phyloP scores from a whole-genome alignment of 1,139 yeast genomes.

The Magnusiomyces paraingens region DNA sequence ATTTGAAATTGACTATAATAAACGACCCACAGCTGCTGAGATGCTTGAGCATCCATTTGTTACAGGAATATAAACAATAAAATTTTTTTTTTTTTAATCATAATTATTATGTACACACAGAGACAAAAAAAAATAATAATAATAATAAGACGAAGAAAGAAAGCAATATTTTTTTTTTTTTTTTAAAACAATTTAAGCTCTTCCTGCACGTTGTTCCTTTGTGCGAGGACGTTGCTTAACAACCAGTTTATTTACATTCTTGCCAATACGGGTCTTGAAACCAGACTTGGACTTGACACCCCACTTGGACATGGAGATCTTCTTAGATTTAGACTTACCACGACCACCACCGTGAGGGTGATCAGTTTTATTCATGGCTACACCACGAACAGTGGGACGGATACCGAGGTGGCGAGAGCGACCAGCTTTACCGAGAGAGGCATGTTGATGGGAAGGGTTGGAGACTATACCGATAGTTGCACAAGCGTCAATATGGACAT shows the following conservation, averaged over 20 bases:
- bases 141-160: no score
- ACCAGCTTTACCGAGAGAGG: conserved; percentile 95
- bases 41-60: conserved; percentile 51
- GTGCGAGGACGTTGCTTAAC: conserved; percentile 57
- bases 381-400: conserved; percentile 96
- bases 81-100: no score
- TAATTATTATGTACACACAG: no score
- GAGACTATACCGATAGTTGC: conserved; percentile 94
- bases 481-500: conserved; percentile 75
- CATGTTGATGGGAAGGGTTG: conserved; percentile 89
- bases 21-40: conserved; percentile 69
- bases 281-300: conserved; percentile 88
- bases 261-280: conserved; percentile 89
- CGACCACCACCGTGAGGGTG: conserved; percentile 99
- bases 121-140: no score
- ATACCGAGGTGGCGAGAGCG: conserved; percentile 87
- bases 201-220: conserved; percentile 21
- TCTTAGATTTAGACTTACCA: conserved; percentile 97
- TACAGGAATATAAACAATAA: no score
- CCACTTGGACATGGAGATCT: conserved; percentile 93
- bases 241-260: conserved; percentile 72
- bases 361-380: conserved; percentile 95
- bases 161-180: no score
- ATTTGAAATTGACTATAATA: conserved; percentile 66
- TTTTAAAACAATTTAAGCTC: conserved; percentile 6